Percentiles rank a stretch among this genome's conserved stretches.
These are phyloP conservation scores for Hypoxylon lenormandii DNA, from an alignment of 495 filamentous ascomycete genomes.

Conservation along the genomic window DNA sequence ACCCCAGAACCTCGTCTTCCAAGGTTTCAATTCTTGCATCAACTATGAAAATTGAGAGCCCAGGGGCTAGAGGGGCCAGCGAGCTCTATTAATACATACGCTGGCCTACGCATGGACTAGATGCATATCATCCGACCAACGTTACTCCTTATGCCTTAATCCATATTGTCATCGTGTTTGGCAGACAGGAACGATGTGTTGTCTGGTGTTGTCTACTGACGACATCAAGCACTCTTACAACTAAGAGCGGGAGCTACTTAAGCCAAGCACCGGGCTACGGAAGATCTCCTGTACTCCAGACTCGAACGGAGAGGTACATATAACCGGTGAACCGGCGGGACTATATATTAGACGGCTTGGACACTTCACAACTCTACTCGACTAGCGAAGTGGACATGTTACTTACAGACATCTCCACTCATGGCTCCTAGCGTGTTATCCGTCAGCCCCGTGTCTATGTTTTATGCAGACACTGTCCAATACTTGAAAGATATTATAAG, in stretches of 20 bases:
- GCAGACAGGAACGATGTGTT: conserved; percentile 13
- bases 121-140: conserved; percentile 20
- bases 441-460: conserved; percentile 17
- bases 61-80: conserved; percentile 11
- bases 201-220: conserved; percentile 8
- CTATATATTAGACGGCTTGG: conserved; percentile 22
- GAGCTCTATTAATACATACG: conserved; percentile 9
- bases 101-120: conserved; percentile 1
- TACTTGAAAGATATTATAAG: conserved; percentile 19
- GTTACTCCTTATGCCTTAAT: conserved; percentile 15
- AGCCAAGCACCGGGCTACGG: conserved; percentile 16
- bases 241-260: conserved; percentile 36
- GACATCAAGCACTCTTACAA: conserved; percentile 21
- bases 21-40: conserved; percentile 33
- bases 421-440: conserved; percentile 35
- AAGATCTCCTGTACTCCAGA: conserved; percentile 45
- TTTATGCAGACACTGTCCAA: conserved; percentile 9
- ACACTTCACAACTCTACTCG: conserved; percentile 13
- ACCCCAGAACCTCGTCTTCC: conserved; percentile 41
- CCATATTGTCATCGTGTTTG: conserved; percentile 3
- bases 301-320: conserved; percentile 10
- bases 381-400: conserved; percentile 27
- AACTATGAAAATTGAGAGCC: conserved; percentile 14
- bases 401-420: conserved; percentile 29
- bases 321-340: conserved; percentile 16